Evolutionary conservation across 2,329 filamentous ascomycete species (phyloP), one percentile per base, ranked within the genome.

Genomic region (Xylariaceae sp.): DNA sequence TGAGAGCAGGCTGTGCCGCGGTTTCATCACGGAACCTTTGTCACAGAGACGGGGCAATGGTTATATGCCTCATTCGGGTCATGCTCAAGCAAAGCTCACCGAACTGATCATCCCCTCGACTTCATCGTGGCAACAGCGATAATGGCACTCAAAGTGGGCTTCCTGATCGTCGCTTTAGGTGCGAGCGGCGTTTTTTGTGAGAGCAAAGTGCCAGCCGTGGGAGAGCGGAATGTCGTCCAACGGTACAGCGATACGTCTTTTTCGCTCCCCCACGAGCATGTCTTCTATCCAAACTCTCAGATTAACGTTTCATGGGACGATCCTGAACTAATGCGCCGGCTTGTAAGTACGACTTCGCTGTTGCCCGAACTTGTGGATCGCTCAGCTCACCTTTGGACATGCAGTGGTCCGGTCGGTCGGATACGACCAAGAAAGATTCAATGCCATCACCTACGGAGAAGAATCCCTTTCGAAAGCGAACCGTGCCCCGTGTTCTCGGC

Each of bases 271-370:
- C 36, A 28, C 28, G 11, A 48, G 28, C 38, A 48, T 34, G 12
- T 42, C 13, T 48, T 48, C 17, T 48, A 48, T 36, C 10, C 46
- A 12, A 48, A 48, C 12, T 41, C 36, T 14, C 46, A 48, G 40
- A 38, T 12, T 7, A 49, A 49, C 40, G 38, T 49, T 49, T 49
- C 47, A 9, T 49, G 47, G 47, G 47, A 44, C 17, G 41, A 49
- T 39, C 47, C 31, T 38, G 39, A 6, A n/a, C 14, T 48, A 17
- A 39, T 17, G 40, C 47, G 31, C 43, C 47, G 47, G 43, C 43
- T 48, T 39, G 47, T 48, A 41, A 48, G 38, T 48, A 9, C 31
- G n/a, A 42, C 39, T 41, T 11, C 31, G 6, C 38, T n/a, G 28
- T 40, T 31, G 39, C 42, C 17, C 44, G 18, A 38, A 7, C 17